phyloP scores from a whole-genome alignment of 2,329 filamentous ascomycete species.

The Pyrenophora graminea region DNA sequence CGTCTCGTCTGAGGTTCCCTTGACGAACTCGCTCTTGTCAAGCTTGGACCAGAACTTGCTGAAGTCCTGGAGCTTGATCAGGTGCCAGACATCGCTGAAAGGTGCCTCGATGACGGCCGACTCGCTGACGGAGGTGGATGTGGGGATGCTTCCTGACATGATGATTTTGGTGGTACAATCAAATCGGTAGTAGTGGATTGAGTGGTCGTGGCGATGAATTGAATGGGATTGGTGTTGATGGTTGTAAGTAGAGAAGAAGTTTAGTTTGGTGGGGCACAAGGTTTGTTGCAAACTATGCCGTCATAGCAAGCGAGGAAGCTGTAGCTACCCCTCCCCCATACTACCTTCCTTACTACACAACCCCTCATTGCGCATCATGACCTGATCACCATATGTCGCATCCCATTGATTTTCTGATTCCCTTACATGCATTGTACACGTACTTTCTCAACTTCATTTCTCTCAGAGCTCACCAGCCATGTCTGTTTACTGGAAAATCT shows the following conservation, averaged over 20 bases:
- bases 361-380: slow-evolving; percentile 1
- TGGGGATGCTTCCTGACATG: slow-evolving; percentile 58
- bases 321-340: slow-evolving; percentile 33
- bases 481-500: too few relatives aligned
- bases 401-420: not conserved
- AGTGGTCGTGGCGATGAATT: not conserved
- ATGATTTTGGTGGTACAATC: slow-evolving; percentile 14
- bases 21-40: slow-evolving; percentile 64
- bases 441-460: too few relatives aligned
- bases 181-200: not conserved
- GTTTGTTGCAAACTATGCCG: slow-evolving; percentile 18
- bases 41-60: slow-evolving; percentile 69
- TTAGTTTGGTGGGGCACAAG: slow-evolving; percentile 24
- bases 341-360: slow-evolving; percentile 21
- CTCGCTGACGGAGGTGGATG: slow-evolving; percentile 68
- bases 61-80: slow-evolving; percentile 74
- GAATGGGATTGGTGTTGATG: slow-evolving; percentile 6
- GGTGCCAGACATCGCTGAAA: slow-evolving; percentile 71
- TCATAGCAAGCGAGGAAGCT: slow-evolving; percentile 14
- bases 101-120: slow-evolving; percentile 70
- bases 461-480: too few relatives aligned
- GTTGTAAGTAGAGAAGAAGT: slow-evolving; percentile 7
- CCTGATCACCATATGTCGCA: not conserved
- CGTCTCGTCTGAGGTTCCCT: slow-evolving; percentile 66
- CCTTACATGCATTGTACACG: too few relatives aligned